Percentiles rank a stretch among this genome's conserved stretches.
Evolutionary conservation across 495 filamentous ascomycete genomes (phyloP).

Genomic region (Physcia stellaris): DNA sequence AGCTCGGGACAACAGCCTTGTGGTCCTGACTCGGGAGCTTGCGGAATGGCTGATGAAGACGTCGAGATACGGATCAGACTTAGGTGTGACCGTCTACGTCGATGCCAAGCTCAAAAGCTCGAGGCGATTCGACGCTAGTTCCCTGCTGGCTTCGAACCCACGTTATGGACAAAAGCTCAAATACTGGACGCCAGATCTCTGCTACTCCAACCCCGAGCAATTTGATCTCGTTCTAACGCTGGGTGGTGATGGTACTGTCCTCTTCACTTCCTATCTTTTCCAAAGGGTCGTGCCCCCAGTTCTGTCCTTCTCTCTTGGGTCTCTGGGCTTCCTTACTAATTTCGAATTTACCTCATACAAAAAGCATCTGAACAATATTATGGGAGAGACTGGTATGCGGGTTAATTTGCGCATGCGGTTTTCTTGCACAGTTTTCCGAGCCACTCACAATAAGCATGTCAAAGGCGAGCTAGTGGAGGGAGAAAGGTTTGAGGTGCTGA

Average conservation of each 20-base stretch:
- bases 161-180: conserved; percentile 65
- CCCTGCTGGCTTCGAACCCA: conserved; percentile 54
- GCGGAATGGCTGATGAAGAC: conserved; percentile 76
- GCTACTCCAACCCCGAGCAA: conserved; percentile 75
- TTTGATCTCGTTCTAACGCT: conserved; percentile 89
- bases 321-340: conserved; percentile 82
- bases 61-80: conserved; percentile 63
- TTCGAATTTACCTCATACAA: conserved; percentile 81
- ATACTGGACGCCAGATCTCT: conserved; percentile 92
- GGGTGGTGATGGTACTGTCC: conserved; percentile 82
- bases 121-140: conserved; percentile 69
- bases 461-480: conserved; percentile 45
- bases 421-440: conserved; percentile 82
- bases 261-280: conserved; percentile 90
- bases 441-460: conserved; percentile 12
- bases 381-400: conserved; percentile 87
- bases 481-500: conserved; percentile 89
- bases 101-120: conserved; percentile 80
- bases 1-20: conserved; percentile 78
- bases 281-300: conserved; percentile 85
- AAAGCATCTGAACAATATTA: conserved; percentile 64
- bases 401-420: conserved; percentile 96
- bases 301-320: conserved; percentile 77
- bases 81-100: conserved; percentile 85
- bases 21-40: conserved; percentile 72